Conservation (phyloP, 2,329 filamentous ascomycete species). For the Claviceps pazoutovae region DNA sequence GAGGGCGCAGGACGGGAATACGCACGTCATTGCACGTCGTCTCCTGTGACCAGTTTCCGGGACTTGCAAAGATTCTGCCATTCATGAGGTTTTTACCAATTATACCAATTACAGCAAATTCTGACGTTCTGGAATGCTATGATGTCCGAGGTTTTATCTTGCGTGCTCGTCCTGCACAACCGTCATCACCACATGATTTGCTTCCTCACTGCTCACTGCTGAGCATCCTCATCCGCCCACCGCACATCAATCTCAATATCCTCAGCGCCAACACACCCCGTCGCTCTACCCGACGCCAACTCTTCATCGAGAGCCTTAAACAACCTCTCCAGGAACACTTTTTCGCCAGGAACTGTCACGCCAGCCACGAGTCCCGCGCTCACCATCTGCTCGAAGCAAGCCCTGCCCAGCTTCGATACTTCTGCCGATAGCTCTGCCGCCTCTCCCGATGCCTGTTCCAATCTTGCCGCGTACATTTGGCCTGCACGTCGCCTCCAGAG, state of each 20-base stretch:
- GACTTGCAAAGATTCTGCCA: no score
- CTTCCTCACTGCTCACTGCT: not conserved
- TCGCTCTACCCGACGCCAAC: not conserved
- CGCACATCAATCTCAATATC: slow-evolving; percentile 5
- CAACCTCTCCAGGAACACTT: slow-evolving; percentile 2
- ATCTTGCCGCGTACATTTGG: slow-evolving; percentile 1
- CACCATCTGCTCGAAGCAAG: slow-evolving; percentile 6
- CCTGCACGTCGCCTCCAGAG: slow-evolving; percentile 6
- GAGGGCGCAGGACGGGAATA: no score
- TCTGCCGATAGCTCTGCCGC: not conserved
- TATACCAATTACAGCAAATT: no score
- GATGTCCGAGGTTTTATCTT: no score
- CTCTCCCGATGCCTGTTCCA: not conserved
- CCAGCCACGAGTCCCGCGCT: slow-evolving; percentile 1
- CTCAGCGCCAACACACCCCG: slow-evolving; percentile 2
- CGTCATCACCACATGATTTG: no score
- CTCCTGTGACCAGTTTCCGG: no score
- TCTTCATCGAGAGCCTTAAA: slow-evolving; percentile 6
- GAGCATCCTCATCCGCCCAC: not conserved
- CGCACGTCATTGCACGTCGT: no score
- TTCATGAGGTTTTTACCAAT: no score
- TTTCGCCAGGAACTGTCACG: slow-evolving; percentile 5
- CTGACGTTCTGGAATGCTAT: no score
- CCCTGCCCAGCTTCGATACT: slow-evolving; percentile 1
- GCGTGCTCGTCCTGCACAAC: no score